Evolutionary conservation across 495 filamentous ascomycete genomes (phyloP).

Genomic region (Tuber borchii): DNA sequence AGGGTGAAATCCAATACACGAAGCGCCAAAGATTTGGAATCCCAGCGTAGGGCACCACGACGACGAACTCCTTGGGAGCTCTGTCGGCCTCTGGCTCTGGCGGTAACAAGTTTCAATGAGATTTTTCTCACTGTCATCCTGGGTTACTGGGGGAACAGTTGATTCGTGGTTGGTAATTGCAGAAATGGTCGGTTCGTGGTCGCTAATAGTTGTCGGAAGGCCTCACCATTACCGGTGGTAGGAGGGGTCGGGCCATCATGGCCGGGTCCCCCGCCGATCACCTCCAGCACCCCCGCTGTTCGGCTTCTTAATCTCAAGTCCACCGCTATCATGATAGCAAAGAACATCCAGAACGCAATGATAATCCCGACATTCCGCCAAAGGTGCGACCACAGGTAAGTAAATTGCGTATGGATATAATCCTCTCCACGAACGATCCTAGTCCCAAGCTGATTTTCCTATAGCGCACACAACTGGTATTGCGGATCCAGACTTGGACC

Average conservation of each 20-base stretch:
- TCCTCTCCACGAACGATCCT: slow-evolving; percentile 48
- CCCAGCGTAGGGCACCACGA: slow-evolving; percentile 53
- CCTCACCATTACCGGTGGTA: slow-evolving; percentile 50
- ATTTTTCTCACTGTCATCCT: too few species aligned
- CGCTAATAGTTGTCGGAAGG: too few species aligned
- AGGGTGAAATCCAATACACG: slow-evolving; percentile 63
- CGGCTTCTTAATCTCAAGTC: slow-evolving; percentile 63
- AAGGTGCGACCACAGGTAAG: slow-evolving; percentile 54
- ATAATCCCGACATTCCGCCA: slow-evolving; percentile 68
- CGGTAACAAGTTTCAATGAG: too few species aligned
- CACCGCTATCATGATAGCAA: slow-evolving; percentile 55
- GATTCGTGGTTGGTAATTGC: too few species aligned
- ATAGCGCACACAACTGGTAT: slow-evolving; percentile 55
- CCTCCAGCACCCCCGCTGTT: slow-evolving; percentile 66
- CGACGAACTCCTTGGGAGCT: too few species aligned
- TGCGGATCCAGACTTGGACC: slow-evolving; percentile 39
- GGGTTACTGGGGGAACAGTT: too few species aligned
- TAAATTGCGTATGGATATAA: slow-evolving; percentile 53
- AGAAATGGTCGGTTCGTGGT: too few species aligned
- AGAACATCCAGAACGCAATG: too few species aligned
- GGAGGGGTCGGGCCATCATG: too few species aligned
- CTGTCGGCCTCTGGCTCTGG: too few species aligned
- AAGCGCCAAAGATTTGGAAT: slow-evolving; percentile 63
- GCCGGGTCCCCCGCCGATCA: slow-evolving; percentile 61
- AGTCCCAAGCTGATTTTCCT: slow-evolving; percentile 51